Percentiles rank a stretch among this genome's conserved stretches.
Evolutionary conservation across 495 filamentous ascomycete genomes (phyloP).

Genomic region (Daldinia grandis): DNA sequence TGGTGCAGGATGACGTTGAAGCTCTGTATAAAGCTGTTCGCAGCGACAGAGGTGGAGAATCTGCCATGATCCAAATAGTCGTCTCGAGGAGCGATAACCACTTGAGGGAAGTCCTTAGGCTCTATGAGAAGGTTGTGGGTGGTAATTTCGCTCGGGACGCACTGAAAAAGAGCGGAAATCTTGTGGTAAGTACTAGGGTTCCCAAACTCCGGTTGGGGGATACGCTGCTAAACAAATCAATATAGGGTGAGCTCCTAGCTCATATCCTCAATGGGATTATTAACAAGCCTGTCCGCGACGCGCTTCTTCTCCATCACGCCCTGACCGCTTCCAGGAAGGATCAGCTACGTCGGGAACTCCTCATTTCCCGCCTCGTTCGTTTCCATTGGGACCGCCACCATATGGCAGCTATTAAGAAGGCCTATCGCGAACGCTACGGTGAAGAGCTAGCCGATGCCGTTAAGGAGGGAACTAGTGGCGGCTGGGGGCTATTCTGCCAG

Average conservation of each 20-base stretch:
- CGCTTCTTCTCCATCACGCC: slow-evolving; percentile 92
- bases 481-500: slow-evolving; percentile 63
- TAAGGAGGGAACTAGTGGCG: slow-evolving; percentile 57
- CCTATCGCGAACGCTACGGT: slow-evolving; percentile 77
- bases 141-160: slow-evolving; percentile 88
- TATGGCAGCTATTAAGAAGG: slow-evolving; percentile 72
- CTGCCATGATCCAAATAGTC: slow-evolving; percentile 87
- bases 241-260: slow-evolving; percentile 89
- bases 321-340: slow-evolving; percentile 70
- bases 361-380: slow-evolving; percentile 81
- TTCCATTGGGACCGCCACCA: slow-evolving; percentile 86
- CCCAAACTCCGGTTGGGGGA: slow-evolving; percentile 5
- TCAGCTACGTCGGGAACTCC: slow-evolving; percentile 76
- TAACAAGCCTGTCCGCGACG: slow-evolving; percentile 93
- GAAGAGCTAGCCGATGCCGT: slow-evolving; percentile 71
- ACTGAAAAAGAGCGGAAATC: slow-evolving; percentile 85
- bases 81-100: slow-evolving; percentile 80
- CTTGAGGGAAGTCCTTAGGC: slow-evolving; percentile 76
- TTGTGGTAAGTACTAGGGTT: slow-evolving; percentile 73
- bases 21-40: slow-evolving; percentile 74
- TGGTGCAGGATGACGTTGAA: slow-evolving; percentile 75
- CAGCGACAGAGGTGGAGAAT: slow-evolving; percentile 84
- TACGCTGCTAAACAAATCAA: slow-evolving; percentile 18
- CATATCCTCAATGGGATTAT: slow-evolving; percentile 97
- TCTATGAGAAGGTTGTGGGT: slow-evolving; percentile 73